phyloP scores from a whole-genome alignment of 2,329 filamentous ascomycete genomes.

The Sporothrix euskadiensis region DNA sequence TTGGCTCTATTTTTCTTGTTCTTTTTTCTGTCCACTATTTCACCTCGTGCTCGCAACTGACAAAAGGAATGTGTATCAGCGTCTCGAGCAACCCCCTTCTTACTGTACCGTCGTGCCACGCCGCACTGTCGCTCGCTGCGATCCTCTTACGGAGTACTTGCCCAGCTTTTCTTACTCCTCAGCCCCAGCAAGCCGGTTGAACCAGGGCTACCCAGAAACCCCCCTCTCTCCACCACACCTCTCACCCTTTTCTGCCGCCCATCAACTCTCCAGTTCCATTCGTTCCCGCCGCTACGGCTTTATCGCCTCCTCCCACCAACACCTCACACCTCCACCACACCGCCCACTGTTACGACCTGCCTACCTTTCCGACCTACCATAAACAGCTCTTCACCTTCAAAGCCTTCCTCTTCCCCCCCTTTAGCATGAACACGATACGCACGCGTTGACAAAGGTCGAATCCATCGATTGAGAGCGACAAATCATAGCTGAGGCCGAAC shows the following conservation, averaged over 20 bases:
- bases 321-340: slow-evolving; percentile 12
- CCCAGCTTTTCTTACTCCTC: background rate
- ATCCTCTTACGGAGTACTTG: background rate
- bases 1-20: background rate
- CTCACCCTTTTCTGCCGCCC: background rate
- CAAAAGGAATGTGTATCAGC: slow-evolving; percentile 10
- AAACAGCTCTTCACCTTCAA: background rate
- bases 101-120: background rate
- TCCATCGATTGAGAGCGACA: slow-evolving; percentile 7
- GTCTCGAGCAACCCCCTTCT: slow-evolving; percentile 8
- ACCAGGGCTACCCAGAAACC: background rate
- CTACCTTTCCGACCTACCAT: background rate
- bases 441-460: background rate
- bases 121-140: background rate
- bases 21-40: background rate
- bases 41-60: background rate
- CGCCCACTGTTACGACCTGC: slow-evolving; percentile 3
- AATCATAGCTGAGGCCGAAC: background rate
- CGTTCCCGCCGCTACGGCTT: slow-evolving; percentile 21
- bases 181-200: background rate
- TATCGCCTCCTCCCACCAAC: slow-evolving; percentile 17
- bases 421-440: slow-evolving; percentile 23
- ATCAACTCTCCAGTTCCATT: slow-evolving; percentile 8
- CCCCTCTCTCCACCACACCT: background rate
- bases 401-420: background rate